Evolutionary conservation across 2,329 filamentous ascomycete species (phyloP), one percentile per base, ranked within the genome.

Genomic region (Epichloe coenophiala): DNA sequence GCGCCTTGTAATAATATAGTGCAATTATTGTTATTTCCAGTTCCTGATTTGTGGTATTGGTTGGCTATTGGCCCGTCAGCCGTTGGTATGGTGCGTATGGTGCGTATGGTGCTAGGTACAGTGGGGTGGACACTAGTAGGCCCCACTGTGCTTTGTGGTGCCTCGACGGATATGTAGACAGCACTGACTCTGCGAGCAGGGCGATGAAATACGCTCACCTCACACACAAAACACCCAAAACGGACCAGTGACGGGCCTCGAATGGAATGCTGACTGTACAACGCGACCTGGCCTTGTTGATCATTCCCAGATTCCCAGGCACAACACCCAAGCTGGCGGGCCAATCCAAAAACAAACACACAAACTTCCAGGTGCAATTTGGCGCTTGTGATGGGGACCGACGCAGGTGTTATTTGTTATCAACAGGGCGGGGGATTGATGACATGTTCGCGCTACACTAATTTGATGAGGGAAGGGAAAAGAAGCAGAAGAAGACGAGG

Each of bases 281-380:
- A 37, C 50, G 50, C 48, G 51, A 50, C 36, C 31, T 40, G 39
- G 40, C 13, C 45, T 47, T 53, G 48, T 50, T 53, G 51, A 50
- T 45, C 48, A 48, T 50, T 50, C 51, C 17, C 17, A 17, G 17
- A 17, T 17, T 50, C 51, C 45, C 51, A 23, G 44, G 33, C 45
- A 49, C 43, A n/a, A 17, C 42, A 44, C 15, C 17, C 19, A 31
- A 31, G 27, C 39, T 17, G 39, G n/a, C 27, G 42, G 23, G 9
- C 21, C 42, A 27, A 44, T 44, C 21, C 21, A 17, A 17, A 8
- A 27, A 27, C 2, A 33, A 33, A 17, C 17, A 44, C 7, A 27
- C 42, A 33, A 44, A 13, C 19, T 31, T 23, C 13, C 17, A 27
- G 6, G 41, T 15, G 5, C 23, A 44, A 17, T 17, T 44, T 44